Percentiles rank a stretch among this genome's conserved stretches.
Evolutionary conservation across 768 basidiomycete genomes (phyloP).

Genomic region (Trametes cingulata): DNA sequence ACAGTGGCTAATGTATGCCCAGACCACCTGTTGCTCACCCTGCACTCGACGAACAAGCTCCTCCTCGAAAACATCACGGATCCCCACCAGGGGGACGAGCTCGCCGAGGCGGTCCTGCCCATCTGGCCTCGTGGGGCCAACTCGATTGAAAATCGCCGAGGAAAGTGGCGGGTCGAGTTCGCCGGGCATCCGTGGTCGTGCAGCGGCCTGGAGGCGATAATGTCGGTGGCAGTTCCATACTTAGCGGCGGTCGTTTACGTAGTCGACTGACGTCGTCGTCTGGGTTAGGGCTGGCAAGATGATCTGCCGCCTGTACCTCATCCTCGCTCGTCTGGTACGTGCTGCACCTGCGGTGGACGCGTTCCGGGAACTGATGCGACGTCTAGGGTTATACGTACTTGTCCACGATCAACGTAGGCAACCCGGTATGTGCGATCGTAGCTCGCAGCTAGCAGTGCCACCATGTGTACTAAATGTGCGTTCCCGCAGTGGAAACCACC

Average conservation of each 20-base stretch:
- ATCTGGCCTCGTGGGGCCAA: constrained; percentile 71
- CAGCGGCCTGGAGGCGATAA: constrained; percentile 50
- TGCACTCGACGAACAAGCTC: constrained; percentile 65
- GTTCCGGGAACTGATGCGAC: constrained; percentile 12
- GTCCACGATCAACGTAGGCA: constrained; percentile 52
- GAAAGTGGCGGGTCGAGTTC: constrained; percentile 66
- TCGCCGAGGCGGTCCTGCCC: constrained; percentile 55
- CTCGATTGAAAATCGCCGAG: constrained; percentile 40
- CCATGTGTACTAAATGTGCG: background rate
- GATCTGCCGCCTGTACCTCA: constrained; percentile 57
- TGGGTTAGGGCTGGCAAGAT: constrained; percentile 54
- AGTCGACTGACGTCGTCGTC: background rate
- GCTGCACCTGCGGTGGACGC: constrained; percentile 23
- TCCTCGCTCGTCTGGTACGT: constrained; percentile 58
- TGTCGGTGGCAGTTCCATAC: constrained; percentile 38
- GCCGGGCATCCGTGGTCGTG: constrained; percentile 68
- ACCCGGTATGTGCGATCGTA: constrained; percentile 45
- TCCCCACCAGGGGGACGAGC: constrained; percentile 58
- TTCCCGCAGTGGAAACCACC: constrained; percentile 46
- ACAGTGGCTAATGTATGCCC: background rate
- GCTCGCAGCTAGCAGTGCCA: background rate
- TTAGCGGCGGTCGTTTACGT: background rate
- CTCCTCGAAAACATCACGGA: constrained; percentile 46
- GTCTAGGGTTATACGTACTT: constrained; percentile 70
- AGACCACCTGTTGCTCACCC: constrained; percentile 77